Evolutionary conservation across 2,329 filamentous ascomycete species (phyloP), one percentile per base, ranked within the genome.

Genomic region (Thelonectria olida): DNA sequence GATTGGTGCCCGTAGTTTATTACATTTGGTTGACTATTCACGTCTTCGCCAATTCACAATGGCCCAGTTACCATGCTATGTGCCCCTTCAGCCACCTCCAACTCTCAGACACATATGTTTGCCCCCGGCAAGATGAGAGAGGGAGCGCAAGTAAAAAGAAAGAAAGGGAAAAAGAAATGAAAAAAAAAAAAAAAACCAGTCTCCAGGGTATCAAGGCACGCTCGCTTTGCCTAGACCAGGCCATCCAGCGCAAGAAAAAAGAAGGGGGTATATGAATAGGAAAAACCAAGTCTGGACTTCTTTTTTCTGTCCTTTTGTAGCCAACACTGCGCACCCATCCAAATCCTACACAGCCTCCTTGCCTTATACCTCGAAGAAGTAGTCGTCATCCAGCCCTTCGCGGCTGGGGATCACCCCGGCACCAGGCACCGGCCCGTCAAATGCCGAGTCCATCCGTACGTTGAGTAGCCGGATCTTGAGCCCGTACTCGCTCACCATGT

Each of bases 401-500:
- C 96, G 83, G 72, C 88, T 91, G 3, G 96, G 95, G 65, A 97
- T 88, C 58, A 87, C 83, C 13, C 92, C 92, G 5, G 88, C 88
- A 39, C 91, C 91, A n/a, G 84, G 84, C 52, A 83, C 82, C 54
- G 87, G 87, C 22, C 86, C 88, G 45, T 90, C 86, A 74, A 96
- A 86, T 6, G 83, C 84, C 51, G 87, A 91, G 75, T 98, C 93
- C 79, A 94, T 91, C 56, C 93, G 84, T 41, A 99, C 91, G 76
- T 98, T 99, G 70, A 99, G 82, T 73, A 99, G 80, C 39, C 96
- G 84, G 64, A 99, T 96, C 81, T 97, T 97, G 65, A 98, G 81
- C 5, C 96, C 94, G 74, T 97, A 98, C 68, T 96, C 92, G 72
- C 89, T 89, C 61, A 98, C 92, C 70, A 97, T 81, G 56, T 90